Evolutionary conservation across 352 stramenopile genomes (phyloP), one percentile per base, ranked within the genome.

Genomic region (Phytophthora pini): DNA sequence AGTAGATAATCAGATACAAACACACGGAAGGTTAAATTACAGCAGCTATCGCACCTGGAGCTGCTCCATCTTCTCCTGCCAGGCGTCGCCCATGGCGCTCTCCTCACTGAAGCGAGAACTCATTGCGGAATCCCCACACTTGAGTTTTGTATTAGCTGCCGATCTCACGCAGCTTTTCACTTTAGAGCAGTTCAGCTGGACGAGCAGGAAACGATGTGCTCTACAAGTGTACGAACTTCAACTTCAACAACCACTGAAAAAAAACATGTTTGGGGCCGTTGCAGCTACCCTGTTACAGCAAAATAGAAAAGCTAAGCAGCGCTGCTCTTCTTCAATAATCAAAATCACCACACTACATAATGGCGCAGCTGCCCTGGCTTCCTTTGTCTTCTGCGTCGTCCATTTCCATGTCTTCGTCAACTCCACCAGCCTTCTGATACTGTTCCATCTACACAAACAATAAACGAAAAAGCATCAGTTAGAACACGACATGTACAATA

Each of bases 51-150:
- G 24, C 39, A 84, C 77, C 77, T 86, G 69, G 2, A 81, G 52
- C 65, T 86, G 74, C 58, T 80, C 65, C 36, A 76, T 64, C 47
- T 80, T 84, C 27, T 73, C 70, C 54, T 70, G 69, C 69, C 72
- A 82, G 44, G 66, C 48, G 34, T 66, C 63, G 10, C 49, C 61
- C 12, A 20, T 64, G 12, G 47, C 69, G 66, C 56, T 68, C 40
- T 70, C 61, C 11, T 69, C 53, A 45, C 66, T 70, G 39, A 65
- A 68, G 38, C 62, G 51, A 47, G 67, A 62, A 40, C 56, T 74
- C 70, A 77, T 68, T 2, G 31, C 31, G 31, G 31, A 36, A 13
- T 36, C 31, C 31, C 31, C 31, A 36, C 31, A 36, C 31, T 36
- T 36, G 31, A 13, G 31, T 36, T 36, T 36, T 36, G 31, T 36